phyloP scores from a whole-genome alignment of 2,329 filamentous ascomycete genomes.

The Podosphaera aphanis region DNA sequence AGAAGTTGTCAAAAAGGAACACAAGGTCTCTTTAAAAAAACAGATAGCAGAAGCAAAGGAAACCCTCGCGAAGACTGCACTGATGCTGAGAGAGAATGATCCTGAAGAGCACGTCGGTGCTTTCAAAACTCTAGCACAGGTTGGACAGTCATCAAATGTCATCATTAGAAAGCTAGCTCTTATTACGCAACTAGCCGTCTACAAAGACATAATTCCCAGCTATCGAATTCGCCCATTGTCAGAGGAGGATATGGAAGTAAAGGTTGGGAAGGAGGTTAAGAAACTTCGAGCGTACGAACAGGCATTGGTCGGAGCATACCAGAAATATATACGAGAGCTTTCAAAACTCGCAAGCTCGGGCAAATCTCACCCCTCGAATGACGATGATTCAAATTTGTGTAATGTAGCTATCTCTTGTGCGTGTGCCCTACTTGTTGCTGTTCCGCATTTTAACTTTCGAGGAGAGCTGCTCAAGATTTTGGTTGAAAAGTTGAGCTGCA shows the following conservation, averaged over 20 bases:
- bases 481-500: constrained; percentile 56
- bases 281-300: constrained; percentile 70
- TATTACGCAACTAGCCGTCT: constrained; percentile 69
- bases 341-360: constrained; percentile 39
- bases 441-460: constrained; percentile 95
- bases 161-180: constrained; percentile 70
- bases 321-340: constrained; percentile 59
- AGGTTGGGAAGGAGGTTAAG: constrained; percentile 79
- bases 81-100: constrained; percentile 55
- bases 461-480: constrained; percentile 70
- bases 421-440: constrained; percentile 54
- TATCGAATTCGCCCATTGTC: constrained; percentile 72
- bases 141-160: constrained; percentile 44
- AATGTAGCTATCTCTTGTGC: constrained; percentile 67
- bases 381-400: constrained; percentile 28
- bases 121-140: constrained; percentile 54
- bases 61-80: constrained; percentile 65
- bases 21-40: constrained; percentile 46
- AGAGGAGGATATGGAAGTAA: constrained; percentile 51
- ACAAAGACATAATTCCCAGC: constrained; percentile 88
- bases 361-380: constrained; percentile 17
- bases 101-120: constrained; percentile 71
- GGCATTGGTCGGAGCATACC: constrained; percentile 63
- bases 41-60: constrained; percentile 78
- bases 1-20: constrained; percentile 24